Evolutionary conservation across 257 asterid genomes (phyloP).

Genomic region (Echium plantagineum): DNA sequence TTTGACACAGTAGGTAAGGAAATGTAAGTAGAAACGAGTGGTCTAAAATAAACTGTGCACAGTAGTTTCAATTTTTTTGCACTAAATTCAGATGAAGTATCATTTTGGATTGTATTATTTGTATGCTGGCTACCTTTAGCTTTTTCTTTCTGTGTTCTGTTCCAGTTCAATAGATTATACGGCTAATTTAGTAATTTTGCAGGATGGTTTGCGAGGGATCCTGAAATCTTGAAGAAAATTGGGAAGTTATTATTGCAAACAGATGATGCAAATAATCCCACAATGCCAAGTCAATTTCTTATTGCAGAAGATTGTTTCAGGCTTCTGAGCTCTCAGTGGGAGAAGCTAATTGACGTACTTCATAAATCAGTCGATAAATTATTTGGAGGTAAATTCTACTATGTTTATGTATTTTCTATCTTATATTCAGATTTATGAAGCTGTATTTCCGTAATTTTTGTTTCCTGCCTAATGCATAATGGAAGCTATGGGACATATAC

Average conservation of each 20-base stretch:
- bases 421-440: background rate
- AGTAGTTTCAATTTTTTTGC: too few species aligned
- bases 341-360: slow-evolving; percentile 26
- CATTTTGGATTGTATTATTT: background rate
- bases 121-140: background rate
- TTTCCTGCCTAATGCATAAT: too few species aligned
- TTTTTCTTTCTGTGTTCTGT: background rate
- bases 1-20: slow-evolving; percentile 78
- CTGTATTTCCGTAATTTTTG: background rate
- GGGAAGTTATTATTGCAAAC: slow-evolving; percentile 47
- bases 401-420: background rate
- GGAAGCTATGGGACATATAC: background rate
- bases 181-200: slow-evolving; percentile 6
- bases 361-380: slow-evolving; percentile 31
- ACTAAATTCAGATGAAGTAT: too few species aligned
- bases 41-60: too few species aligned
- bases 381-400: slow-evolving; percentile 42
- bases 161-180: background rate
- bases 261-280: slow-evolving; percentile 16
- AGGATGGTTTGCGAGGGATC: slow-evolving; percentile 94
- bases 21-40: background rate
- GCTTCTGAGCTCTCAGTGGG: slow-evolving; percentile 35
- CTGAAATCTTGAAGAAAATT: slow-evolving; percentile 49
- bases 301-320: slow-evolving; percentile 84
- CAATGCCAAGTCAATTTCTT: slow-evolving; percentile 26